Evolutionary conservation across 2,329 filamentous ascomycete species (phyloP).

Genomic region (Huntiella abstrusa): DNA sequence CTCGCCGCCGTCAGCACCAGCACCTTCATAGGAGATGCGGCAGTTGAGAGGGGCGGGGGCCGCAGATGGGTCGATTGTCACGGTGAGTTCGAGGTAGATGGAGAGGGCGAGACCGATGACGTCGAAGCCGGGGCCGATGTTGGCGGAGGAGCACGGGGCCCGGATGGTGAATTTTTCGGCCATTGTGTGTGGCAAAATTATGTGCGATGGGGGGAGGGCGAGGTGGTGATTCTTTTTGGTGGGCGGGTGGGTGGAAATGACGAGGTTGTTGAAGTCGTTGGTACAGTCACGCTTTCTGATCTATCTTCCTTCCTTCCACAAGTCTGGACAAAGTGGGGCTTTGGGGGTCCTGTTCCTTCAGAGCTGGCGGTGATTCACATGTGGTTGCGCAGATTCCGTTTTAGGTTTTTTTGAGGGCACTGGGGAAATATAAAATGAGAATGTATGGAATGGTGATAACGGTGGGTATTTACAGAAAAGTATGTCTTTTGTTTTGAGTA

Average conservation of each 20-base stretch:
- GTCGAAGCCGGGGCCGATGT: constrained; percentile 95
- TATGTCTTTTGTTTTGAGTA: neutral
- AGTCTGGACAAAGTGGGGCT: neutral
- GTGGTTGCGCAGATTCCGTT: neutral
- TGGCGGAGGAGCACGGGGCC: constrained; percentile 87
- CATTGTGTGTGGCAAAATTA: constrained; percentile 17
- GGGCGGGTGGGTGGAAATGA: neutral
- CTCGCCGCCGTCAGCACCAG: constrained; percentile 48
- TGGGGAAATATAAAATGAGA: neutral
- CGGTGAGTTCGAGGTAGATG: constrained; percentile 76
- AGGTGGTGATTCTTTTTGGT: neutral
- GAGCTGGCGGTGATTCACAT: neutral
- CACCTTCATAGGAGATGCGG: constrained; percentile 74
- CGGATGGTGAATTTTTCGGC: constrained; percentile 48
- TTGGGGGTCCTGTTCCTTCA: neutral
- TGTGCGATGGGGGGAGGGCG: neutral
- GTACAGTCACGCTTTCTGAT: neutral
- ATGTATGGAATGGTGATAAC: neutral
- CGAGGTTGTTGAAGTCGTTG: neutral
- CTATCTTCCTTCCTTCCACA: neutral
- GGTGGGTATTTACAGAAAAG: neutral
- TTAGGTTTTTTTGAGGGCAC: neutral
- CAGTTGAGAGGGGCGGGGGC: constrained; percentile 57
- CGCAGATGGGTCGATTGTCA: constrained; percentile 42
- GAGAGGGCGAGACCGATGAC: constrained; percentile 90